Percentiles rank a stretch among this genome's conserved stretches.
phyloP scores from a whole-genome alignment of 1,284 basidiomycete genomes.

The Ceratobasidium sp. region DNA sequence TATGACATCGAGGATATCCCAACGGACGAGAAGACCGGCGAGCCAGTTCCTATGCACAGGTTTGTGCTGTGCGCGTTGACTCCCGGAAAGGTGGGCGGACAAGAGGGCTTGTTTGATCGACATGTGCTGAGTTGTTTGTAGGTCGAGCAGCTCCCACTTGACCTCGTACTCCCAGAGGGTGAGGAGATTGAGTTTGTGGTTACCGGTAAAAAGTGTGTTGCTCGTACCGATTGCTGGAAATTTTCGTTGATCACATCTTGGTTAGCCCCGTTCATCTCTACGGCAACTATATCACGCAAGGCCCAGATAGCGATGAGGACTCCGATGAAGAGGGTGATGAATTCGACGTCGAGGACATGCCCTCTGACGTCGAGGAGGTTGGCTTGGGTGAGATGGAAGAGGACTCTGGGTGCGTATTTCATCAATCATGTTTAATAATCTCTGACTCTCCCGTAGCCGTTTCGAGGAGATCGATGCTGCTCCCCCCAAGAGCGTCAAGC shows the following conservation, averaged over 20 bases:
- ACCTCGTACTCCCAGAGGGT: conserved; percentile 46
- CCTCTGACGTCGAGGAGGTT: conserved; percentile 66
- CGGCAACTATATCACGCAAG: conserved; percentile 84
- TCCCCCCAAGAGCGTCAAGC: conserved; percentile 48
- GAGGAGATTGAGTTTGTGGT: conserved; percentile 47
- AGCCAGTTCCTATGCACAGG: conserved; percentile 25
- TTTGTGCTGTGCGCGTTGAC: conserved; percentile 39
- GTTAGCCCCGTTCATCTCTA: conserved; percentile 82
- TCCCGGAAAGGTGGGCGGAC: conserved; percentile 17
- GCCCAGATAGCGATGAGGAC: conserved; percentile 58
- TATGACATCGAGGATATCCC: conserved; percentile 29
- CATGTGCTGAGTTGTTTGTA: conserved; percentile 7
- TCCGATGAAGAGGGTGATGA: conserved; percentile 74
- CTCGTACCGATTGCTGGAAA: neutral
- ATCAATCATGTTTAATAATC: neutral
- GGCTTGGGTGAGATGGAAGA: conserved; percentile 63
- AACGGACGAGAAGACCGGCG: conserved; percentile 24
- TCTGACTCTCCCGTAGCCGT: conserved; percentile 59
- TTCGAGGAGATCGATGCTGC: conserved; percentile 67
- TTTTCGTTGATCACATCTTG: conserved; percentile 27
- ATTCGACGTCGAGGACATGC: conserved; percentile 77
- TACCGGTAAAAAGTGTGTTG: conserved; percentile 48
- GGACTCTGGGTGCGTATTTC: conserved; percentile 59
- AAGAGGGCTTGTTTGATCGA: neutral
- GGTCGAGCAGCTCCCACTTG: conserved; percentile 47